A percentile compares a stretch with the other conserved stretches of the same genome.
phyloP scores from a whole-genome alignment of 352 stramenopile genomes.

The Phytophthora quininea region DNA sequence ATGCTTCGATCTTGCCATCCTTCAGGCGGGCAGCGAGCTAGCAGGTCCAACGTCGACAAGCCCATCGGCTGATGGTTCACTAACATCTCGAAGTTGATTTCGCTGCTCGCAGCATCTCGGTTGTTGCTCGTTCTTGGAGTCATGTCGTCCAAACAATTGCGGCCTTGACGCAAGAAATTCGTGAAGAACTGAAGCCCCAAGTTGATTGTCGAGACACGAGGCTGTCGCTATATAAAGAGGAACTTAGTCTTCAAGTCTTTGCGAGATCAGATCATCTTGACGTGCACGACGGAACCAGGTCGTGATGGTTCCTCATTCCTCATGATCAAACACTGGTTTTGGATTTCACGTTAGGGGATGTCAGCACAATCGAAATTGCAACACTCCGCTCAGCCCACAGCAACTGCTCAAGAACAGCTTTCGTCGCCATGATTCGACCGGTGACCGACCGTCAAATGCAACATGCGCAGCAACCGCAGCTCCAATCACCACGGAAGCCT shows the following conservation, averaged over 20 bases:
- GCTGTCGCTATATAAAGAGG: conserved; percentile 31
- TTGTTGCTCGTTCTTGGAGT: background rate
- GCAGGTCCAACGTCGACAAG: conserved; percentile 68
- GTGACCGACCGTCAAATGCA: conserved; percentile 31
- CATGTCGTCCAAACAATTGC: conserved; percentile 4
- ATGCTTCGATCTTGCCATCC: conserved; percentile 12
- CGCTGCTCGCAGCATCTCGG: background rate
- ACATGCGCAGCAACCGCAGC: conserved; percentile 6
- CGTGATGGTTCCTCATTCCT: conserved; percentile 6
- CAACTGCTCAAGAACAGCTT: background rate
- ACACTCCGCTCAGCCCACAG: conserved; percentile 23
- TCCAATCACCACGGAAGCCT: conserved; percentile 21
- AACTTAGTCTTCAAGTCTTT: background rate
- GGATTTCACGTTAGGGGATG: background rate
- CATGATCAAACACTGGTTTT: background rate
- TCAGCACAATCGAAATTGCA: conserved; percentile 25
- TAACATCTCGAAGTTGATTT: conserved; percentile 31
- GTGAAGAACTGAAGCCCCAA: conserved; percentile 5
- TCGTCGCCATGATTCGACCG: conserved; percentile 29
- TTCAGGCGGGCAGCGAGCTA: conserved; percentile 41
- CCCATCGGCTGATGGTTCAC: conserved; percentile 26
- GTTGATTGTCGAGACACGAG: background rate
- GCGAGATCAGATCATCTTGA: conserved; percentile 22
- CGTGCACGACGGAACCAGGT: conserved; percentile 5
- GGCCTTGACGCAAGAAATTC: background rate